Evolutionary conservation across 1,139 yeast genomes (phyloP).

Genomic region (Lodderomyces parapsilosis): DNA sequence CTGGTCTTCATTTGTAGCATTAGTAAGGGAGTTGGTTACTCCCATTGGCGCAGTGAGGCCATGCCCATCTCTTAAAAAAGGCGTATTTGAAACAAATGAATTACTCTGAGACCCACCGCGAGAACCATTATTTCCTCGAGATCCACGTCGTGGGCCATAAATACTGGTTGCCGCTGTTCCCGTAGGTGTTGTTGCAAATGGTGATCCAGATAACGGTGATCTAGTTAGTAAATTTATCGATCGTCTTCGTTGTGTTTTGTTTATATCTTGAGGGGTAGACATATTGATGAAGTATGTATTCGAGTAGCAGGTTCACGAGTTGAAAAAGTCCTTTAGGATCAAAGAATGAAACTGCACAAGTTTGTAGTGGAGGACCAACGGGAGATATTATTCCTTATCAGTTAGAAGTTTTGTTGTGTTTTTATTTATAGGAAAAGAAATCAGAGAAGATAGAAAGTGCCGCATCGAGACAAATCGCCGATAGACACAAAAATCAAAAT

Average conservation of each 20-base stretch:
- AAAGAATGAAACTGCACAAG: too few species aligned
- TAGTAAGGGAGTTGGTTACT: not conserved
- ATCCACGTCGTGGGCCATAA: not conserved
- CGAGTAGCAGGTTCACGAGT: too few species aligned
- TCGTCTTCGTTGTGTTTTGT: slow-evolving; percentile 20
- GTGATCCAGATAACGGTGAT: slow-evolving; percentile 30
- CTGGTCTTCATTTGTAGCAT: slow-evolving; percentile 12
- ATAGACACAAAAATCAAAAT: not conserved
- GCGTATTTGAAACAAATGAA: slow-evolving; percentile 24
- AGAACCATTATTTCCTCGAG: slow-evolving; percentile 10
- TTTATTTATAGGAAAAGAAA: too few species aligned
- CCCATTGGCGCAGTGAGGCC: not conserved
- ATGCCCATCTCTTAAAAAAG: slow-evolving; percentile 19
- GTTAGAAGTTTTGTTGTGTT: too few species aligned
- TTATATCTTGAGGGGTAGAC: slow-evolving; percentile 12
- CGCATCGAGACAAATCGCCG: not conserved
- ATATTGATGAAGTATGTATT: slow-evolving; percentile 4
- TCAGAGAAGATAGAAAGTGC: not conserved
- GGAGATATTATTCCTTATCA: too few species aligned
- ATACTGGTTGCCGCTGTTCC: not conserved
- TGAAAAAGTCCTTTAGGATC: too few species aligned
- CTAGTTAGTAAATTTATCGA: slow-evolving; percentile 37
- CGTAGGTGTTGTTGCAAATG: slow-evolving; percentile 1
- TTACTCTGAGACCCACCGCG: slow-evolving; percentile 18
- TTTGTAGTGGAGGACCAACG: too few species aligned